phyloP scores from a whole-genome alignment of 1,284 basidiomycete species.

The Uromyces viciae-fabae region DNA sequence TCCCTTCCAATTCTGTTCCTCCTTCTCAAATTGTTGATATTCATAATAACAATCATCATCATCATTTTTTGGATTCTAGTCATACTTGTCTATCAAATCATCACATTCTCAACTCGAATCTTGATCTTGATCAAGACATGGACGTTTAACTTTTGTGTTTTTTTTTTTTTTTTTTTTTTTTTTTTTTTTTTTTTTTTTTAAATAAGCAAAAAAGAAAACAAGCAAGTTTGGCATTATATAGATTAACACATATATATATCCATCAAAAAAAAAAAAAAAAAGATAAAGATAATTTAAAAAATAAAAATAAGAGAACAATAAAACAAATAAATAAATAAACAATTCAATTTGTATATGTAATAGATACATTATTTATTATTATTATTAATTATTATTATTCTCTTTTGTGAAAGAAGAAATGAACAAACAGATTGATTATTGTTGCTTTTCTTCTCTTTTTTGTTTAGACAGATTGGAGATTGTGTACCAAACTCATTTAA shows the following conservation, averaged over 20 bases:
- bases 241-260: too few relatives aligned
- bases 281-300: neutral
- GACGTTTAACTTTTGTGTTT: neutral
- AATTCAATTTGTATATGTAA: neutral
- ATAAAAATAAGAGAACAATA: neutral
- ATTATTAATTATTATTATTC: too few relatives aligned
- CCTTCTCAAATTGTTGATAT: neutral
- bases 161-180: neutral
- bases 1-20: neutral
- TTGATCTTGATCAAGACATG: constrained; percentile 24
- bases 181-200: neutral
- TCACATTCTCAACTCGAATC: neutral
- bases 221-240: too few relatives aligned
- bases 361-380: too few relatives aligned
- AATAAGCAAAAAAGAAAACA: neutral
- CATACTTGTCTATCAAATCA: neutral
- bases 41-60: neutral
- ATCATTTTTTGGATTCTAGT: neutral
- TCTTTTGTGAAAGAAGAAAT: too few relatives aligned
- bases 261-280: neutral
- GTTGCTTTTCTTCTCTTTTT: too few relatives aligned
- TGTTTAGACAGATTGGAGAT: too few relatives aligned
- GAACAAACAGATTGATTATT: too few relatives aligned
- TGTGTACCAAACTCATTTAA: too few relatives aligned
- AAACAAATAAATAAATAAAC: neutral